phyloP scores from a whole-genome alignment of 768 basidiomycete genomes.

The Collybia sp. region DNA sequence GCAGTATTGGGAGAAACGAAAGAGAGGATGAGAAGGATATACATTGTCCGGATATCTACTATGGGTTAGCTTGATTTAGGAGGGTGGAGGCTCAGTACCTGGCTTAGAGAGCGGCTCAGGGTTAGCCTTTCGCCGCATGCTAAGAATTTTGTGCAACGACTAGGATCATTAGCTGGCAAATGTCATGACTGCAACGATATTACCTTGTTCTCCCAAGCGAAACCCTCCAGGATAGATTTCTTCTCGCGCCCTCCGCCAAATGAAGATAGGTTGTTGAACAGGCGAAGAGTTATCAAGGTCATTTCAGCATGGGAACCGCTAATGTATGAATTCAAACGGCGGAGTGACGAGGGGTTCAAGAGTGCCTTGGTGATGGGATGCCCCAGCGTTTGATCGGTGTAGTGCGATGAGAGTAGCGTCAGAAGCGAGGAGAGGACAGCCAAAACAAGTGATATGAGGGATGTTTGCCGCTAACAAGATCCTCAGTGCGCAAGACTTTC shows the following conservation, averaged over 20 bases:
- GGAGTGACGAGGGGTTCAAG: conserved; percentile 49
- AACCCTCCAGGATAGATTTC: conserved; percentile 57
- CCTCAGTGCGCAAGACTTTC: neutral
- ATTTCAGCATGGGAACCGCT: conserved; percentile 60
- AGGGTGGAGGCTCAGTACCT: conserved; percentile 29
- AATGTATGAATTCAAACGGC: conserved; percentile 58
- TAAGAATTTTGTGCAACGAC: conserved; percentile 62
- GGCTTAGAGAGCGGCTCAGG: conserved; percentile 45
- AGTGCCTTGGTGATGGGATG: conserved; percentile 57
- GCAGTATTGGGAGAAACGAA: conserved; percentile 51
- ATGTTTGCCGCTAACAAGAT: conserved; percentile 30
- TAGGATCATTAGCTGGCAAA: conserved; percentile 18
- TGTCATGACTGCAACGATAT: neutral
- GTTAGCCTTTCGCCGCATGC: conserved; percentile 59
- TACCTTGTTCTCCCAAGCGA: conserved; percentile 80
- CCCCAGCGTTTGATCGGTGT: conserved; percentile 61
- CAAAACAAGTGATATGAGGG: conserved; percentile 37
- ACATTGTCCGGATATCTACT: conserved; percentile 79
- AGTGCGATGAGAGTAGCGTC: conserved; percentile 60
- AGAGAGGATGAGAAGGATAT: conserved; percentile 67
- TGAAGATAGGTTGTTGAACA: conserved; percentile 54
- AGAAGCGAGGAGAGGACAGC: conserved; percentile 59
- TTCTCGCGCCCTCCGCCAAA: conserved; percentile 67
- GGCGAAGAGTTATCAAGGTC: conserved; percentile 58
- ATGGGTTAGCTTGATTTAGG: no score